Conservation (phyloP, 2,329 filamentous ascomycete species). For the Penicillium frequentans region DNA sequence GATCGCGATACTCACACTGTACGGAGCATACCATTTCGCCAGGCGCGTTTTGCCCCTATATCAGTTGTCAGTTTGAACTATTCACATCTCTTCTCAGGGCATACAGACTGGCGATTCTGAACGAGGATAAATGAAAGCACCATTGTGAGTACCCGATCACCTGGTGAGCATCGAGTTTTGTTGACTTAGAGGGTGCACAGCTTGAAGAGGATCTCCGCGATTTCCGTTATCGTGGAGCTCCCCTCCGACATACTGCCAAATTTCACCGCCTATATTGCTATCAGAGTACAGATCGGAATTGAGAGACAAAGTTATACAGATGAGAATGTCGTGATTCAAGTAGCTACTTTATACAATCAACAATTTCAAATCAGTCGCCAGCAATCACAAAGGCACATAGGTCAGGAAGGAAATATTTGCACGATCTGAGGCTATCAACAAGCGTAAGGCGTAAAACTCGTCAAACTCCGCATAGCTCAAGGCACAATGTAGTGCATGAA, state of each 20-base stretch:
- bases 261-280: conserved; percentile 23
- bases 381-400: not conserved
- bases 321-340: not conserved
- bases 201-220: conserved; percentile 24
- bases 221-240: conserved; percentile 26
- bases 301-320: not conserved
- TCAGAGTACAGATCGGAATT: not conserved
- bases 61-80: conserved; percentile 20
- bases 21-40: conserved; percentile 98
- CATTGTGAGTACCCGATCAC: conserved; percentile 35
- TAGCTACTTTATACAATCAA: not conserved
- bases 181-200: conserved; percentile 9
- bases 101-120: conserved; percentile 76
- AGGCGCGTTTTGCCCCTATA: conserved; percentile 92
- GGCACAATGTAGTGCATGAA: not conserved
- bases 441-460: conserved; percentile 24
- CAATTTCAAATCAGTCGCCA: not conserved
- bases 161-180: conserved; percentile 20
- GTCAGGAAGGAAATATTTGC: not conserved
- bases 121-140: conserved; percentile 87
- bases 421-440: conserved; percentile 12
- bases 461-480: conserved; percentile 10
- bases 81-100: not conserved
- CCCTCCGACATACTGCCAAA: conserved; percentile 31
- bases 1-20: conserved; percentile 60